Base-by-base conservation (phyloP, 371 early-diverging fungal genomes). In the Ordospora pajunii region DNA sequence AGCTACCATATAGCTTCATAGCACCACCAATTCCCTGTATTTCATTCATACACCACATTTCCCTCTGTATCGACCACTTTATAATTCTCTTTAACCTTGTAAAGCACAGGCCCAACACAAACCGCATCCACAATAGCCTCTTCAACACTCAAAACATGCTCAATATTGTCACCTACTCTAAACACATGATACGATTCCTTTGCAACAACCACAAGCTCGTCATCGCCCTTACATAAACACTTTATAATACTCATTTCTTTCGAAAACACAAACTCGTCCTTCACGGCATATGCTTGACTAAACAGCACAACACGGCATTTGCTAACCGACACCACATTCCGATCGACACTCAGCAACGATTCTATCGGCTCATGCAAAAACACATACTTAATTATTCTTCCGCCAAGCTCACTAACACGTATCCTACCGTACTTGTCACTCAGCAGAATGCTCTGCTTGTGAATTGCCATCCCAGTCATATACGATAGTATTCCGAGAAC, bases 391-490 rank as follows among this genome's bases (percentile, higher is more conserved):
- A 65, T 19, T 65, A 65, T 45, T 45, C 21, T 65, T 42, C 66
- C 66, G 44, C 23, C 11, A 37, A 65, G 23, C 3, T 22, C 46
- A 45, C 44, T 45, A 19, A 45, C 25, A 12, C 48, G 44, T 7
- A 70, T 46, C 42, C 70, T 70, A 42, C 51, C 46, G 46, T 70
- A 70, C 46, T 70, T 70, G 19, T 70, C 70, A 8, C 53, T 44
- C 2, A 70, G 25, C 2, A 58, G 14, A 12, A 70, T 58, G 8
- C 37, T 53, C 44, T 54, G 54, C 2, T 70, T 70, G 45, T 23
- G 27, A 23, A 70, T 58, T 1, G 44, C 12, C 46, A 70, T 32
- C 45, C 58, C 70, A 7, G 43, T 70, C 11, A 70, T 14, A 44
- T 44, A 43, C 19, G 58, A 70, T n/a, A 70, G 17, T 4, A 23